Evolutionary conservation across 192 early-diverging fungal genomes (phyloP).

Genomic region (Rhizophagus sp.): DNA sequence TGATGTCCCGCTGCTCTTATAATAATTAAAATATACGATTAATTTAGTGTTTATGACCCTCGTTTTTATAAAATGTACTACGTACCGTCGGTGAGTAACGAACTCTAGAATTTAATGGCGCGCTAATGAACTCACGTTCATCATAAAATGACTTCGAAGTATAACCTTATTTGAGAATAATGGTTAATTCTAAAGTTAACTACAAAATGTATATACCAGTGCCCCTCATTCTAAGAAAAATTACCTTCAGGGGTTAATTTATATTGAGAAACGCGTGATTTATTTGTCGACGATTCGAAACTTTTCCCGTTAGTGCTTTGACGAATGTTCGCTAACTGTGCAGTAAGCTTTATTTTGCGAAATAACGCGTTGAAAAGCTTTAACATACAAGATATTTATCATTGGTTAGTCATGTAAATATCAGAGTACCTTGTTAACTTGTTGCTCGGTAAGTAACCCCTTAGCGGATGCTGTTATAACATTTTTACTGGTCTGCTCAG

Average conservation of each 20-base stretch:
- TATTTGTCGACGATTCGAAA: background rate
- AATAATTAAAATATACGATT: background rate
- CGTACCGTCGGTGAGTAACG: background rate
- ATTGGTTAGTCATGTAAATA: background rate
- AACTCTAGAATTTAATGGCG: constrained; percentile 10
- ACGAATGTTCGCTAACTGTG: background rate
- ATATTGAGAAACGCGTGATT: background rate
- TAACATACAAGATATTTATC: background rate
- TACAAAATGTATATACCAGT: background rate
- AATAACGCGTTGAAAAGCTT: background rate
- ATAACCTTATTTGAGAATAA: background rate
- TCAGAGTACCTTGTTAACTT: background rate
- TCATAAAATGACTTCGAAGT: background rate
- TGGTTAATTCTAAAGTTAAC: background rate
- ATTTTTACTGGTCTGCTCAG: background rate
- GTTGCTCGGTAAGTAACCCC: background rate
- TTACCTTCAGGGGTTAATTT: background rate
- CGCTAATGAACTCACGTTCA: constrained; percentile 1
- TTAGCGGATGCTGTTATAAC: background rate
- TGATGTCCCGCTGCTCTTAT: constrained; percentile 6
- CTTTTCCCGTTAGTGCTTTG: background rate
- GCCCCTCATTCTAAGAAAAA: background rate
- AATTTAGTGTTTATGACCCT: background rate
- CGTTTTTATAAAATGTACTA: background rate
- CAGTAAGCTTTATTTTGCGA: background rate